These are phyloP conservation scores for Globisporangium yorkense DNA, from an alignment of 352 stramenopile species.

Conservation along the genomic window DNA sequence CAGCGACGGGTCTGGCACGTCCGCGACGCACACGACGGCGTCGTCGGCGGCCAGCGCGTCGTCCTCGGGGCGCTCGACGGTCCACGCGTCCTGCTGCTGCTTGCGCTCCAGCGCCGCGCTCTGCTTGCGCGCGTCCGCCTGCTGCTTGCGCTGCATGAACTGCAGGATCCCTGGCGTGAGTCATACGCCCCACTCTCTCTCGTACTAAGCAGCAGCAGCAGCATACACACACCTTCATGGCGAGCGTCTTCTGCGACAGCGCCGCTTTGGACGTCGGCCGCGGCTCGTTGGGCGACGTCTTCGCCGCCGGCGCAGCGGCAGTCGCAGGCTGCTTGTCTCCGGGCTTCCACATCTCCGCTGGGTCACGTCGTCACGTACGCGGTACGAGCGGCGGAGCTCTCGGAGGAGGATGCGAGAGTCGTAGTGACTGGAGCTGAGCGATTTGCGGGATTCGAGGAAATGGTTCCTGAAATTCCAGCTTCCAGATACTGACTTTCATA, in stretches of 20 bases:
- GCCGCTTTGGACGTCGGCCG: conserved; percentile 33
- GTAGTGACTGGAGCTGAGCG: background rate
- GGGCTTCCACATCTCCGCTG: conserved; percentile 18
- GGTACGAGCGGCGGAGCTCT: too few relatives aligned
- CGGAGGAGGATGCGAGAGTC: too few relatives aligned
- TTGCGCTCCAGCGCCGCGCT: conserved; percentile 45
- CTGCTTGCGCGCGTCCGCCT: conserved; percentile 43
- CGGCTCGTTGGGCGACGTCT: conserved; percentile 9
- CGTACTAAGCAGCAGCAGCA: background rate
- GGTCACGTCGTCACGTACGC: background rate
- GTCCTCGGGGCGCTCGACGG: conserved; percentile 22
- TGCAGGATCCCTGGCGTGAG: conserved; percentile 10
- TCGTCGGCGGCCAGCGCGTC: conserved; percentile 18
- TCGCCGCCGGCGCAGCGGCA: conserved; percentile 8
- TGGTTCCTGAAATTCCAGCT: background rate
- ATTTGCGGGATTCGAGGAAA: background rate
- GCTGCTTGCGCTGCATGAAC: conserved; percentile 87
- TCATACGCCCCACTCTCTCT: background rate
- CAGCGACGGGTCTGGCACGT: conserved; percentile 71
- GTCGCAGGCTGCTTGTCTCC: conserved; percentile 9
- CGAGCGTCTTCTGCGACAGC: conserved; percentile 79
- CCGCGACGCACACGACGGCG: conserved; percentile 40
- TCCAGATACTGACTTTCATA: too few relatives aligned
- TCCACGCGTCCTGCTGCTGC: conserved; percentile 60
- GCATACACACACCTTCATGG: conserved; percentile 56